Percentiles rank a stretch among this genome's conserved stretches.
Conservation (phyloP, 306 rosid genomes). For the Malus orientalis region DNA sequence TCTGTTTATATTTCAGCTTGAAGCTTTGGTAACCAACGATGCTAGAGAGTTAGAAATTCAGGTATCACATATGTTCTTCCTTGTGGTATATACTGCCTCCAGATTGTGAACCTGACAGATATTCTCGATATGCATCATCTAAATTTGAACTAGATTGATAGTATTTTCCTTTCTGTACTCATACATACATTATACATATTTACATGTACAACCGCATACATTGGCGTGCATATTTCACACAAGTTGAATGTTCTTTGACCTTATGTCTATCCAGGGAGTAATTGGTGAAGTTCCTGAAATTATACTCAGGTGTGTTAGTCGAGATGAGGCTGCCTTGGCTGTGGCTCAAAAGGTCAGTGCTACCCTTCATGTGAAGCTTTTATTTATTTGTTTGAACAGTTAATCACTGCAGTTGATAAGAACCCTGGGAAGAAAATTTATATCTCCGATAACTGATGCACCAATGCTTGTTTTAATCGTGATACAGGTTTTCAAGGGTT, state of each 20-base stretch:
- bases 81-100: not conserved
- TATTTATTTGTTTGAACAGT: not conserved
- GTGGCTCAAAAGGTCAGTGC: slow-evolving; percentile 85
- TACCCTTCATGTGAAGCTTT: not conserved
- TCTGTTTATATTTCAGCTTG: slow-evolving; percentile 57
- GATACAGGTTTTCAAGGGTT: slow-evolving; percentile 72
- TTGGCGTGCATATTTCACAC: not conserved
- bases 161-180: not conserved
- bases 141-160: not conserved
- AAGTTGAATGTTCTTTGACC: not conserved
- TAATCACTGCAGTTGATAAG: not conserved
- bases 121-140: not conserved
- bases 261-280: slow-evolving; percentile 45
- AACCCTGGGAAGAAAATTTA: not conserved
- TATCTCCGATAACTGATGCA: not conserved
- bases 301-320: slow-evolving; percentile 78
- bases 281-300: slow-evolving; percentile 91
- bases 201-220: not conserved
- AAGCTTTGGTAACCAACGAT: slow-evolving; percentile 61
- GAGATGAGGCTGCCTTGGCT: slow-evolving; percentile 99
- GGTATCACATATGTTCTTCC: slow-evolving; percentile 27
- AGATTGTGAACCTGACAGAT: not conserved
- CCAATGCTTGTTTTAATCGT: not conserved
- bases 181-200: not conserved
- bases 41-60: slow-evolving; percentile 73